Base-by-base conservation (phyloP, 352 stramenopile species). In the Lagenidium giganteum region DNA sequence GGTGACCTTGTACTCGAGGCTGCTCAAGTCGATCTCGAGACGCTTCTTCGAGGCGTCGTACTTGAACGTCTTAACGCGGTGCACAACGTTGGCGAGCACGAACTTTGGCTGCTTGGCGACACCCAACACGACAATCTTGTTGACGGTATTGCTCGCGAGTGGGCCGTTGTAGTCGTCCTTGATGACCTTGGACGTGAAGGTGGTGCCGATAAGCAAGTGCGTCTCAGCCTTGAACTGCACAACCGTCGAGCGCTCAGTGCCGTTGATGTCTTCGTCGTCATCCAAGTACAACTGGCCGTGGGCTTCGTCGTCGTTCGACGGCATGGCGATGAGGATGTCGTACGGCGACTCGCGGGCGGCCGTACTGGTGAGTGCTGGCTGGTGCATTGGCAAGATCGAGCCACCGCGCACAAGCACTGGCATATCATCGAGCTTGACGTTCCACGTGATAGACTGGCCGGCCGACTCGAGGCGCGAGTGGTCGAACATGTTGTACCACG, bases 401-500 rank as follows among this genome's bases (percentile, higher is more conserved):
- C 74, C 74, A 9, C 70, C 70, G 8, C 64, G 61, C 33, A 87
- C 60, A 30, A 69, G 61, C 41, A 87, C 62, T 0, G 66, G 74
- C 64, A 87, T 79, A 25, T 79, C 67, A 30, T 79, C 76, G 16
- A 87, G 30, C 30, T 52, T 77, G 34, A 73, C 69, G 4, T 50
- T 17, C 31, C 53, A 65, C 5, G 54, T 67, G 11, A 62, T 33
- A 6, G 34, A 50, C 23, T 47, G 40, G 21, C 70, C 69, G 1
- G 36, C 54, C 22, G 46, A 67, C 16, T 58, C 35, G 7, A 72
- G 36, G 14, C 42, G 36, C 27, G 73, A 61, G 51, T 73, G 70
- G 47, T 70, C 53, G 23, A 83, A 83, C 17, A 84, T 45, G 43
- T 83, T 57, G 50, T 74, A 87, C 70, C 74, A 87, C 20, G 61